Conservation (phyloP, 1,284 basidiomycete species). For the Microbotryomycetes sp. region DNA sequence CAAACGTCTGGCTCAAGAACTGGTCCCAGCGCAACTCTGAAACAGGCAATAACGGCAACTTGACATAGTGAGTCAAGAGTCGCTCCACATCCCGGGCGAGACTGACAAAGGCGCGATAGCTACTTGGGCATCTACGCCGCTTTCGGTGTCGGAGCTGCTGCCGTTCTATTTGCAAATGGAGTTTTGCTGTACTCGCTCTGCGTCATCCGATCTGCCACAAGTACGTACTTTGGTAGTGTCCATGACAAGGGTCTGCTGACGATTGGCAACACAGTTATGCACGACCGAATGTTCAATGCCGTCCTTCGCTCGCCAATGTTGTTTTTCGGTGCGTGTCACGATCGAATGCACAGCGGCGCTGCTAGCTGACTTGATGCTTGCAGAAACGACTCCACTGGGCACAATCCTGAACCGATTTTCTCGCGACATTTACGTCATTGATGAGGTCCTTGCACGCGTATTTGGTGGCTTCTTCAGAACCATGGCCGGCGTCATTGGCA, state of each 20-base stretch:
- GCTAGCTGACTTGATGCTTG: not conserved
- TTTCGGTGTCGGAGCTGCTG: constrained; percentile 10
- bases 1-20: constrained; percentile 62
- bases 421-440: constrained; percentile 84
- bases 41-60: constrained; percentile 50
- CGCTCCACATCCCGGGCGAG: too few species aligned
- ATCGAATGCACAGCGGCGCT: constrained; percentile 37
- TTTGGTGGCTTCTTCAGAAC: constrained; percentile 62
- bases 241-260: constrained; percentile 67
- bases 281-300: constrained; percentile 54
- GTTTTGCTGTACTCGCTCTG: constrained; percentile 67
- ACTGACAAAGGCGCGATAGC: constrained; percentile 41
- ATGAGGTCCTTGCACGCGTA: constrained; percentile 63
- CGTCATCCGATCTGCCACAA: constrained; percentile 63
- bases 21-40: constrained; percentile 74
- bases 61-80: constrained; percentile 19
- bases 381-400: constrained; percentile 38
- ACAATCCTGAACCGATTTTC: constrained; percentile 77
- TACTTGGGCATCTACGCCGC: constrained; percentile 35
- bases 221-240: constrained; percentile 58
- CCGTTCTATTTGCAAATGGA: constrained; percentile 30
- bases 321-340: constrained; percentile 77
- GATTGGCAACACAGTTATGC: constrained; percentile 51
- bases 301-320: constrained; percentile 74
- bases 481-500: constrained; percentile 54